Conservation (phyloP, 2,329 filamentous ascomycete genomes). For the Myriosclerotinia duriaeana region DNA sequence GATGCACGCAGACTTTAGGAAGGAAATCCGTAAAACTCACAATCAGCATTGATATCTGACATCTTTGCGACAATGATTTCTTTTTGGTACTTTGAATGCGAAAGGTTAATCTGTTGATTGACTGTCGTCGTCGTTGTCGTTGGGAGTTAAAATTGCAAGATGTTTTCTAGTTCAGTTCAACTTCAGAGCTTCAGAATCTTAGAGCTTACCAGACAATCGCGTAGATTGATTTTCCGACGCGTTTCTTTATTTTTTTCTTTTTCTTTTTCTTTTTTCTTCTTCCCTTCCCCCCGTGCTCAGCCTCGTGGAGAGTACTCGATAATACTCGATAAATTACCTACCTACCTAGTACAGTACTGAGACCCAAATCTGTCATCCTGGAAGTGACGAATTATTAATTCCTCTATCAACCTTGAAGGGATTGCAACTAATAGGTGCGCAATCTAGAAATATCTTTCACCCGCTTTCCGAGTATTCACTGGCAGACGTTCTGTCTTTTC, state of each 20-base stretch:
- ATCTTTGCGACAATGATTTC: constrained; percentile 26
- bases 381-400: constrained; percentile 14
- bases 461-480: background rate
- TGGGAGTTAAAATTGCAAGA: constrained; percentile 4
- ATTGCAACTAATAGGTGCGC: background rate
- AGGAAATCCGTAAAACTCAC: constrained; percentile 27
- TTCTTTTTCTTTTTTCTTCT: too few species aligned
- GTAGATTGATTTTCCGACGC: constrained; percentile 31
- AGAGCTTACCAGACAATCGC: constrained; percentile 19
- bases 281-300: background rate
- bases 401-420: constrained; percentile 19
- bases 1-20: background rate
- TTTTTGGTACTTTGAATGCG: constrained; percentile 4
- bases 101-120: background rate
- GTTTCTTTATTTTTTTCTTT: background rate
- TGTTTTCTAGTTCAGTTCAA: background rate
- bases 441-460: constrained; percentile 4
- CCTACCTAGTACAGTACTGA: too few species aligned
- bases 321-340: too few species aligned
- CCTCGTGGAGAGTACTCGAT: constrained; percentile 6
- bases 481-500: background rate
- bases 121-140: background rate
- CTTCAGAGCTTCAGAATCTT: constrained; percentile 7
- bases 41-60: constrained; percentile 31
- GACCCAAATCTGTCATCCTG: constrained; percentile 24